Base-by-base conservation (phyloP, 1,139 yeast species). In the Yamadazyma sp. region DNA sequence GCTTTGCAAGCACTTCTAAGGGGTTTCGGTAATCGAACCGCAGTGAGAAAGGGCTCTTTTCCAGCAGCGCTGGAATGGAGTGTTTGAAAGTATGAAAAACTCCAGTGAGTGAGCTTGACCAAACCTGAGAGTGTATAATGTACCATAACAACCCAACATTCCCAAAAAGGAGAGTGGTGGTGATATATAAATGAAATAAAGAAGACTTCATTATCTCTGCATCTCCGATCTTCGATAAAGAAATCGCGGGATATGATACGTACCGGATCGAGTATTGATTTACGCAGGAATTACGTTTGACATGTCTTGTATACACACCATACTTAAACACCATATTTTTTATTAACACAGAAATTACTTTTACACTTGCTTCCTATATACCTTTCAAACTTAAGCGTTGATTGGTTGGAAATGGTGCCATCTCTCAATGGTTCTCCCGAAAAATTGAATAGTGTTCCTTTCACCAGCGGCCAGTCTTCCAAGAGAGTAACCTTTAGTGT, bases 381-480 rank as follows among this genome's bases (percentile, higher is more conserved):
- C n/a, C n/a, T n/a, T n/a, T n/a, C 14, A n/a, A 24, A 6, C 11
- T 7, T 26, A 11, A 14, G 16, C 13, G 10, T 22, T 16, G 11
- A 6, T 12, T 12, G 28, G 25, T 10, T 16, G 14, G 18, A 44
- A 44, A 34, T 59, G 66, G 40, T 64, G 70, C 73, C 74, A 68
- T 39, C 74, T 56, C 43, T 68, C 74, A 25, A 65, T 57, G 11
- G 48, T 47, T 31, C 74, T 52, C 1, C 74, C 74, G 41, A 54
- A 64, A 14, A 56, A 38, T 29, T 54, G 44, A 7, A 63, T 54
- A 5, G 55, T 42, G 27, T 56, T 56, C 11, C 67, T 62, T 29
- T 64, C 66, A 11, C 64, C 73, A 5, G 67, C 70, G 13, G 50
- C 47, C 16, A 50, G 53, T 35, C 59, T 54, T 13, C 74, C 74